Conservation (phyloP, 108 stramenopile genomes). For the Heterococcus sp. region DNA sequence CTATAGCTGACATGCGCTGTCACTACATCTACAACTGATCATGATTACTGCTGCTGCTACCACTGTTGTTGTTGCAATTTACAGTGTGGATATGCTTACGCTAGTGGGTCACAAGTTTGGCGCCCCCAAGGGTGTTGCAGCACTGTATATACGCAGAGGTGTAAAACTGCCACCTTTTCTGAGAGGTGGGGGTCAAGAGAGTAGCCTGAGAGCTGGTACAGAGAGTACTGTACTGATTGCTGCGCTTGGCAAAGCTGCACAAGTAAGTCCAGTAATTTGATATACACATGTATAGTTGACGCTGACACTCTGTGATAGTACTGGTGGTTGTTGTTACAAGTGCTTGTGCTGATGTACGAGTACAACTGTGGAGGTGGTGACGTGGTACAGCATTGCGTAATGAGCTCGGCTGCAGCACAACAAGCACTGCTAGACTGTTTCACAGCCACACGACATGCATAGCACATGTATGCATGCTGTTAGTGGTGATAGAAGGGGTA, state of each 20-base stretch:
- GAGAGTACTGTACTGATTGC: slow-evolving; percentile 90
- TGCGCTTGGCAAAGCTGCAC: slow-evolving; percentile 76
- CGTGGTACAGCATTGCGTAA: too few relatives aligned
- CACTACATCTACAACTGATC: too few relatives aligned
- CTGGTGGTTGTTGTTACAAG: too few relatives aligned
- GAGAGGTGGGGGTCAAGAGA: slow-evolving; percentile 42
- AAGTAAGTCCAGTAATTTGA: too few relatives aligned
- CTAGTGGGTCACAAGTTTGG: slow-evolving; percentile 97
- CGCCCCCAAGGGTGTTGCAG: slow-evolving; percentile 90
- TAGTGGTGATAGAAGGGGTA: too few relatives aligned
- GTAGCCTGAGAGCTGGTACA: slow-evolving; percentile 74
- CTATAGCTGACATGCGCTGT: too few relatives aligned
- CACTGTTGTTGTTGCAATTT: not conserved
- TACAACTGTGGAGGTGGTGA: too few relatives aligned
- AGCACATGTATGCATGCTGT: not conserved
- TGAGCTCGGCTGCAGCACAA: too few relatives aligned
- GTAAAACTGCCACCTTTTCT: slow-evolving; percentile 42
- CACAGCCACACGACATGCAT: not conserved
- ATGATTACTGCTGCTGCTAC: too few relatives aligned
- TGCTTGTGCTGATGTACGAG: too few relatives aligned
- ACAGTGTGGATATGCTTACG: slow-evolving; percentile 82
- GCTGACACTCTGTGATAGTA: too few relatives aligned
- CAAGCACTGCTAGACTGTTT: slow-evolving; percentile 23
- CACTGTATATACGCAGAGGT: slow-evolving; percentile 74
- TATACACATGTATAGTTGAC: too few relatives aligned